A percentile compares a stretch with the other conserved stretches of the same genome.
Evolutionary conservation across 1,284 basidiomycete genomes (phyloP).

Genomic region (Flammula alnicola): DNA sequence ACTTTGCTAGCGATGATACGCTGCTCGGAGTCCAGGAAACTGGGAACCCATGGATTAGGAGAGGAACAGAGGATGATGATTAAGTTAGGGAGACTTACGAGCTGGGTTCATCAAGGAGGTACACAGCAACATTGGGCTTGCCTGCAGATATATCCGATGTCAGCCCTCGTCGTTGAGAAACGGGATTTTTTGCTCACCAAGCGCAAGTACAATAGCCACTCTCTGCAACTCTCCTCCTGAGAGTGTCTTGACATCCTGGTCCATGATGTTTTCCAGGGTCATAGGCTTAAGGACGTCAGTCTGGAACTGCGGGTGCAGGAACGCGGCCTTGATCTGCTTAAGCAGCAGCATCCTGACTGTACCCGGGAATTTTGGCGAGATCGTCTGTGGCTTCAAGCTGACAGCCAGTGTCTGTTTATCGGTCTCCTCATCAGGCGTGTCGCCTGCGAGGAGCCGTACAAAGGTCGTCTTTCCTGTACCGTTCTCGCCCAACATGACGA

Average conservation of each 20-base stretch:
- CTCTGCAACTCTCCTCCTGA: slow-evolving; percentile 97
- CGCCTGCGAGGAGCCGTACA: slow-evolving; percentile 89
- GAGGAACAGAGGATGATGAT: not conserved
- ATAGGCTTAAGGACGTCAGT: slow-evolving; percentile 96
- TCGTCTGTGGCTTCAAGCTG: slow-evolving; percentile 95
- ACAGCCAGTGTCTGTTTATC: slow-evolving; percentile 83
- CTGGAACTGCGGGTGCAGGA: slow-evolving; percentile 98
- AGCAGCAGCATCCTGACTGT: slow-evolving; percentile 91
- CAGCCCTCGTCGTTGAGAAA: slow-evolving; percentile 14
- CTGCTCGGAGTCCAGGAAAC: slow-evolving; percentile 96
- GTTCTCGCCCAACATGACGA: slow-evolving; percentile 97
- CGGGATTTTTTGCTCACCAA: slow-evolving; percentile 51
- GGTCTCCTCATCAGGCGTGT: slow-evolving; percentile 82
- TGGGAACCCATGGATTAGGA: slow-evolving; percentile 29
- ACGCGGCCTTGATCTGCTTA: slow-evolving; percentile 91
- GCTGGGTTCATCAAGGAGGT: slow-evolving; percentile 87
- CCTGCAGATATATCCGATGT: slow-evolving; percentile 48
- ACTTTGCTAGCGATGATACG: slow-evolving; percentile 97
- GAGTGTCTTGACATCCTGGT: slow-evolving; percentile 94
- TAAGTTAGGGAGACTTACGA: slow-evolving; percentile 45
- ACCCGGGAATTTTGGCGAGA: slow-evolving; percentile 94
- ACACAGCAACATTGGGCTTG: slow-evolving; percentile 82
- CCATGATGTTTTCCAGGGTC: slow-evolving; percentile 90
- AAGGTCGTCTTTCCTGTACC: slow-evolving; percentile 98
- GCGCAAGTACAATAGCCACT: slow-evolving; percentile 90